Evolutionary conservation across 2,329 filamentous ascomycete species (phyloP), one percentile per base, ranked within the genome.

Genomic region (Diatrype stigma): DNA sequence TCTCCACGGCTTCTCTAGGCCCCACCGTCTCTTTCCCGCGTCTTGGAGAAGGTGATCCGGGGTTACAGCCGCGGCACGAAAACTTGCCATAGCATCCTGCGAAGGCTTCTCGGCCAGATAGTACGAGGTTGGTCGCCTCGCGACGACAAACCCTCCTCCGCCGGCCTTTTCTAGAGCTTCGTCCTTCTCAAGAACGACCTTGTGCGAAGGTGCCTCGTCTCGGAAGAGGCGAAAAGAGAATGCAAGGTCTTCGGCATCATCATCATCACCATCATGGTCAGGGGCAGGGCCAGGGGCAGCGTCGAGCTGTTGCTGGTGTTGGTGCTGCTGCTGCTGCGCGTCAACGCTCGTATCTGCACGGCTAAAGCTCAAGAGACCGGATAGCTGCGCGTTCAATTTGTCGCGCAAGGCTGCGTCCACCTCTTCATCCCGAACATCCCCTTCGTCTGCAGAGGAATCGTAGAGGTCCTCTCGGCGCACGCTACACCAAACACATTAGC

Each of bases 201-300:
- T 83, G 47, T 73, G 71, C 2, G 70, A 65, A 2, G 72, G 67
- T 5, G 66, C 67, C 17, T 75, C 67, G 42, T 71, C 70, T 54
- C 75, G 74, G 62, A 86, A 86, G 26, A 86, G 73, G 8, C 79
- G 73, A 61, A 85, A 85, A 49, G 77, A 73, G 56, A 82, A 84
- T 48, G 75, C 73, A 45, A 75, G 70, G 17, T 67, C 66, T 14
- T 68, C 60, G 6, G 52, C 55, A 5, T 40, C 53, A 14, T 60
- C 56, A 2, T 19, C 51, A 16, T 55, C 52, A 34, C 56, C 55
- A 4, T 19, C 52, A 6, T 54, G 8, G 46, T 48, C n/a, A n/a
- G n/a, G n/a, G n/a, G n/a, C n/a, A n/a, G n/a, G n/a, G 28, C 49
- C 42, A 47, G 49, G 52, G 23, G 48, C 50, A 28, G 49, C 53